Evolutionary conservation across 2,329 filamentous ascomycete genomes (phyloP), one percentile per base, ranked within the genome.

Genomic region (Colletotrichum higginsianum): DNA sequence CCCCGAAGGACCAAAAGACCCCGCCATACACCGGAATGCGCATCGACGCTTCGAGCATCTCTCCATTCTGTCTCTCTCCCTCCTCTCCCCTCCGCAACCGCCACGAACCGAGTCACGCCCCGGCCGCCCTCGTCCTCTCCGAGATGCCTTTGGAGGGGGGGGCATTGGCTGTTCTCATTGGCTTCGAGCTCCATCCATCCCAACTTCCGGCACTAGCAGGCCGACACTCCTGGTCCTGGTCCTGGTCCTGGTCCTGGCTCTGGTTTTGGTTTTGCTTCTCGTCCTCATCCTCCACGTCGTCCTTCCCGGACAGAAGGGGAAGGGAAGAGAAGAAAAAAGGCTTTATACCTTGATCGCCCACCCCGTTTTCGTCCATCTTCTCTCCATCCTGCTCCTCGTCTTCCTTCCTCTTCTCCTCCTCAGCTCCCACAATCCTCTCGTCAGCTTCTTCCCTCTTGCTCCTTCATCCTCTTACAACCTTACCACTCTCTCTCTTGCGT

Each of bases 291-390:
- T 30, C 30, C 30, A 30, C 30, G 8, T 30, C 30, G 30, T 30
- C 30, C 30, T 30, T 30, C 30, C 30, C 7, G 30, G 30, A 30
- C 30, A 30, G 30, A 30, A 8, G 30, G 30, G 30, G 30, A 30
- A 30, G 26, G 3, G 53, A 15, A 18, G 53, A 53, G 52, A 46
- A 40, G n/a, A 38, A 58, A 69, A 64, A 46, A 46, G 44, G 44
- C 35, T 65, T 65, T 65, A 69, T 52, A 61, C 63, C 63, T 67
- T 40, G 64, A 67, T 55, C n/a, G 57, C 46, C 67, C 64, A 42
- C 62, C 26, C 52, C 30, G 26, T 30, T 26, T 66, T 49, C 52
- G 15, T 21, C 13, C 15, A 49, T 30, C 21, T 26, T 26, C 16
- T 50, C 35, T 26, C 15, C 38, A 11, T 40, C 1, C 13, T 38